These are phyloP conservation scores for Tephrocybe sp. DNA, from an alignment of 768 basidiomycete species.

Conservation along the genomic window DNA sequence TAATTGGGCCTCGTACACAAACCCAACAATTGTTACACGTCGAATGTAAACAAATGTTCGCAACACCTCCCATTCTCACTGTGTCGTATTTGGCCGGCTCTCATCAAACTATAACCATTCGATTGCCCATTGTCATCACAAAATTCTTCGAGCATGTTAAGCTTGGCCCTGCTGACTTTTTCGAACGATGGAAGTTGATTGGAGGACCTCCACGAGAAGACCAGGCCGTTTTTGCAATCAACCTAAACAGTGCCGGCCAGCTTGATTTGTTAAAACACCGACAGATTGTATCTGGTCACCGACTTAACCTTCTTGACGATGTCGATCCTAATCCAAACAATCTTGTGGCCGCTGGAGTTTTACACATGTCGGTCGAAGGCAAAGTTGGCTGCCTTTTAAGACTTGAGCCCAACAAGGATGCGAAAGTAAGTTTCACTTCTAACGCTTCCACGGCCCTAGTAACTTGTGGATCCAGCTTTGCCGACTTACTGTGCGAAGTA, in stretches of 20 bases:
- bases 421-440: slow-evolving; percentile 62
- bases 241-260: slow-evolving; percentile 61
- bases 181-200: slow-evolving; percentile 97
- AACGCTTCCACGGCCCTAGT: background rate
- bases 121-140: slow-evolving; percentile 81
- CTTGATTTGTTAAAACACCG: slow-evolving; percentile 73
- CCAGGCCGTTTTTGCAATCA: slow-evolving; percentile 82
- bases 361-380: slow-evolving; percentile 87
- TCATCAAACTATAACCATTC: slow-evolving; percentile 80
- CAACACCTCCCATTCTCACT: slow-evolving; percentile 70
- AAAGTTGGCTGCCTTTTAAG: slow-evolving; percentile 95
- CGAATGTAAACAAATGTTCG: slow-evolving; percentile 90
- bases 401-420: slow-evolving; percentile 92
- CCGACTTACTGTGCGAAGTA: slow-evolving; percentile 90
- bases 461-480: slow-evolving; percentile 60
- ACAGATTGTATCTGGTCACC: slow-evolving; percentile 75
- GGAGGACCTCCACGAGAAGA: slow-evolving; percentile 93
- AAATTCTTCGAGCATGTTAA: slow-evolving; percentile 95
- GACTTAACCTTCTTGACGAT: slow-evolving; percentile 72
- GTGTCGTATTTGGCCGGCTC: slow-evolving; percentile 93
- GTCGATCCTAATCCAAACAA: slow-evolving; percentile 96
- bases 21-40: slow-evolving; percentile 91
- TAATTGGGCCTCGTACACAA: slow-evolving; percentile 79
- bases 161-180: slow-evolving; percentile 82
- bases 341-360: slow-evolving; percentile 90